phyloP scores from a whole-genome alignment of 257 asterid genomes.

The Capsicum pubescens region DNA sequence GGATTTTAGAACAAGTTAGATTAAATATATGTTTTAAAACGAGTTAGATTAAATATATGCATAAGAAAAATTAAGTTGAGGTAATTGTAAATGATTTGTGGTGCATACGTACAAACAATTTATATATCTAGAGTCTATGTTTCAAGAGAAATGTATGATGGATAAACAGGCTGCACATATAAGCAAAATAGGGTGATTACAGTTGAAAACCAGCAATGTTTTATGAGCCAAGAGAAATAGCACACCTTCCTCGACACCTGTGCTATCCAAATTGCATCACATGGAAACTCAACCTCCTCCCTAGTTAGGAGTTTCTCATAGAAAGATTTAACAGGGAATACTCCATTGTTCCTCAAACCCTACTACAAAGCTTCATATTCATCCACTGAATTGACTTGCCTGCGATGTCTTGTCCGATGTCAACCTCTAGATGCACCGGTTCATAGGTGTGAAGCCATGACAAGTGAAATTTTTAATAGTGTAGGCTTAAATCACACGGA shows the following conservation, averaged over 20 bases:
- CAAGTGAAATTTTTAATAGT: not conserved
- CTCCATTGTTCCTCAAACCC: too few relatives aligned
- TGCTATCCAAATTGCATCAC: too few relatives aligned
- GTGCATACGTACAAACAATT: not conserved
- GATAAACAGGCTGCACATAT: not conserved
- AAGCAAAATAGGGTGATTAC: not conserved
- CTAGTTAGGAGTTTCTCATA: too few relatives aligned
- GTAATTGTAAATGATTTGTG: not conserved
- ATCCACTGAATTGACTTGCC: too few relatives aligned
- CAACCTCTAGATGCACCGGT: not conserved
- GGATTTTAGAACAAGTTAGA: constrained; percentile 13
- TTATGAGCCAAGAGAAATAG: too few relatives aligned
- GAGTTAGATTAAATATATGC: not conserved
- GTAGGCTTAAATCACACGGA: constrained; percentile 12
- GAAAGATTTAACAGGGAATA: too few relatives aligned
- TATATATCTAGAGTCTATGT: not conserved
- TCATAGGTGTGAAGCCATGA: constrained; percentile 4
- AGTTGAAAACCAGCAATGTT: not conserved
- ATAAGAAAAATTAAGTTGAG: constrained; percentile 6
- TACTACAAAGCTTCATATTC: too few relatives aligned
- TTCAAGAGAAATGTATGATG: constrained; percentile 10
- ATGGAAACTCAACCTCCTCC: too few relatives aligned
- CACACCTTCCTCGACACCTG: too few relatives aligned
- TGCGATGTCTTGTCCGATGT: not conserved
- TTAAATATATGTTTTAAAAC: constrained; percentile 9